Conservation (phyloP, 352 stramenopile genomes). For the Lagenidium giganteum region DNA sequence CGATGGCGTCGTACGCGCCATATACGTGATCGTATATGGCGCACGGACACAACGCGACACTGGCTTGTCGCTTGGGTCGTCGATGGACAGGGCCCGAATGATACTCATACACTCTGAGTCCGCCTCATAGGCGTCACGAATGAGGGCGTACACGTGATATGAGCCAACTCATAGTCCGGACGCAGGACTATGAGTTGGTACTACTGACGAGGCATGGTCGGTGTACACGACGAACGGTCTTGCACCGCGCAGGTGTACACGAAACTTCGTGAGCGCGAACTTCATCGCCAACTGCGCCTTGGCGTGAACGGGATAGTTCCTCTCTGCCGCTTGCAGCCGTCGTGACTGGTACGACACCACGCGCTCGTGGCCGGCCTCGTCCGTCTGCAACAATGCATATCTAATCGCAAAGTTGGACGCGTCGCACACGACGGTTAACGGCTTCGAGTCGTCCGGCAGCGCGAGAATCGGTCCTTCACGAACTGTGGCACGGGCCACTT, state of each 20-base stretch:
- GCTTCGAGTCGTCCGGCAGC: background rate
- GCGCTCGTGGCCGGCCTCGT: too few species aligned
- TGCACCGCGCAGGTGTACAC: background rate
- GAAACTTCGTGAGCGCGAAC: constrained; percentile 4
- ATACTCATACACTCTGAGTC: too few species aligned
- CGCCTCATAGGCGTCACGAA: too few species aligned
- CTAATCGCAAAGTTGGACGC: too few species aligned
- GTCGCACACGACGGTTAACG: constrained; percentile 10
- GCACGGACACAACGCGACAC: too few species aligned
- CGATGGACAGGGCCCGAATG: too few species aligned
- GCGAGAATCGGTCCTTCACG: background rate
- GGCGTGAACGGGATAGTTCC: constrained; percentile 7
- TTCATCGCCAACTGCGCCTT: constrained; percentile 7
- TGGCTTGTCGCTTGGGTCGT: too few species aligned
- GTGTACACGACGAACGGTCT: background rate
- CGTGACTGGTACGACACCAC: constrained; percentile 1
- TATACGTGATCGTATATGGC: constrained; percentile 14
- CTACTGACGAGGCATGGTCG: background rate
- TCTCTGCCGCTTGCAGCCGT: background rate
- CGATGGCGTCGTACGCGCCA: background rate
- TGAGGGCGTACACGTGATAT: constrained; percentile 1
- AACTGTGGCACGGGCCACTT: background rate
- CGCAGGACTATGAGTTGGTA: background rate
- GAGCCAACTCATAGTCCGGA: background rate
- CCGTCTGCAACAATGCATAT: too few species aligned